These are phyloP conservation scores for Telfairia occidentalis DNA, from an alignment of 331 rosid species.

Conservation along the genomic window DNA sequence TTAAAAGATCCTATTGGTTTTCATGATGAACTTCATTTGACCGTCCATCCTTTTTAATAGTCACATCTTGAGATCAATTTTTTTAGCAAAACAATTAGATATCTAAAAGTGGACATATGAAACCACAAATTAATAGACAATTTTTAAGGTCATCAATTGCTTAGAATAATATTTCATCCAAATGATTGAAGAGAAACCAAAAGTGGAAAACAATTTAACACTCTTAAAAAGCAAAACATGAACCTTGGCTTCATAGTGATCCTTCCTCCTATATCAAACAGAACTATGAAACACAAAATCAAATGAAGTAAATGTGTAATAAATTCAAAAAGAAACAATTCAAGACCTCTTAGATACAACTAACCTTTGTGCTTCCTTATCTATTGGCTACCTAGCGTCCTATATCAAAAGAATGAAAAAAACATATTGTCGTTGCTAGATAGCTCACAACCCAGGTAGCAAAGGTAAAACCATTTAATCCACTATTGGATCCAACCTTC, in stretches of 20 bases:
- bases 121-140: neutral
- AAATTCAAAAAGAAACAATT: no score
- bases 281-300: no score
- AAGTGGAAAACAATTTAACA: neutral
- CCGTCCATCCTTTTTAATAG: conserved; percentile 46
- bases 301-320: no score
- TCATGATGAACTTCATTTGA: conserved; percentile 43
- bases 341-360: no score
- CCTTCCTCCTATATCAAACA: no score
- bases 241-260: conserved; percentile 93
- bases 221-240: conserved; percentile 15
- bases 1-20: conserved; percentile 55
- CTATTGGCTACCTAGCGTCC: no score
- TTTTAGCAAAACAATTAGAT: conserved; percentile 2
- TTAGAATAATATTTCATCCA: neutral
- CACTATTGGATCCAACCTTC: no score
- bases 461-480: no score
- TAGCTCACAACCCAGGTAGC: no score
- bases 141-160: neutral
- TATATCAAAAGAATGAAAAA: no score
- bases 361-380: no score
- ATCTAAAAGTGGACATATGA: neutral
- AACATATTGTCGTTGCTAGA: no score
- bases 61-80: conserved; percentile 48
- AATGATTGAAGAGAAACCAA: neutral